These are phyloP conservation scores for Syncephalis fuscata DNA, from an alignment of 371 early-diverging fungal species.

Conservation along the genomic window DNA sequence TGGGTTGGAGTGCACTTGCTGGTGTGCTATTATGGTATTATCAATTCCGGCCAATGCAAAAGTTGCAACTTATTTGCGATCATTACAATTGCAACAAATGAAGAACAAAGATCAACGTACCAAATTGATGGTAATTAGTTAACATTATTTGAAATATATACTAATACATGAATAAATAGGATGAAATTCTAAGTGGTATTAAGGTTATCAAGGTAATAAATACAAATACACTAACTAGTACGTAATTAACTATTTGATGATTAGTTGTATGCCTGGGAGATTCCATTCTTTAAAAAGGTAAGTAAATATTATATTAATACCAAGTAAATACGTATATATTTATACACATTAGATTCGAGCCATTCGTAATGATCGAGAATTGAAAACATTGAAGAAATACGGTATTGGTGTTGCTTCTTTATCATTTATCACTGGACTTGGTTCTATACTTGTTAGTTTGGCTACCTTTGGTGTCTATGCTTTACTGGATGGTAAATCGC, in stretches of 20 bases:
- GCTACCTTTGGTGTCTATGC: conserved; percentile 14
- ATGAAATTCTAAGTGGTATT: conserved; percentile 86
- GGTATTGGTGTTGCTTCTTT: conserved; percentile 19
- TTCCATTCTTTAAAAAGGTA: conserved; percentile 12
- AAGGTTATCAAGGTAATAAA: conserved; percentile 56
- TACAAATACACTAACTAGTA: too few species aligned
- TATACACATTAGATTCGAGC: conserved; percentile 24
- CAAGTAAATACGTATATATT: too few species aligned
- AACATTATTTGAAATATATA: conserved; percentile 91
- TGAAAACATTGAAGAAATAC: conserved; percentile 60
- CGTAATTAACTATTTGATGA: conserved; percentile 8
- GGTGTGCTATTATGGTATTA: conserved; percentile 75
- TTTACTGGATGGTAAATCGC: conserved; percentile 13
- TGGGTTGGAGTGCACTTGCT: conserved; percentile 74
- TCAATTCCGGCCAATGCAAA: conserved; percentile 53
- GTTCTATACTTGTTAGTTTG: conserved; percentile 30
- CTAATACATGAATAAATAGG: conserved; percentile 72
- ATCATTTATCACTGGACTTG: conserved; percentile 33
- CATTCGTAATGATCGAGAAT: conserved; percentile 57
- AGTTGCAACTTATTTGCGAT: conserved; percentile 41
- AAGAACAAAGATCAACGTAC: conserved; percentile 78
- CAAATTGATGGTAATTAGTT: conserved; percentile 68
- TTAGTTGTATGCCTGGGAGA: conserved; percentile 45
- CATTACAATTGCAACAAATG: conserved; percentile 73
- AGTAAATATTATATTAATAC: too few species aligned